phyloP scores from a whole-genome alignment of 495 filamentous ascomycete species.

The Aspergillus funiculosus region DNA sequence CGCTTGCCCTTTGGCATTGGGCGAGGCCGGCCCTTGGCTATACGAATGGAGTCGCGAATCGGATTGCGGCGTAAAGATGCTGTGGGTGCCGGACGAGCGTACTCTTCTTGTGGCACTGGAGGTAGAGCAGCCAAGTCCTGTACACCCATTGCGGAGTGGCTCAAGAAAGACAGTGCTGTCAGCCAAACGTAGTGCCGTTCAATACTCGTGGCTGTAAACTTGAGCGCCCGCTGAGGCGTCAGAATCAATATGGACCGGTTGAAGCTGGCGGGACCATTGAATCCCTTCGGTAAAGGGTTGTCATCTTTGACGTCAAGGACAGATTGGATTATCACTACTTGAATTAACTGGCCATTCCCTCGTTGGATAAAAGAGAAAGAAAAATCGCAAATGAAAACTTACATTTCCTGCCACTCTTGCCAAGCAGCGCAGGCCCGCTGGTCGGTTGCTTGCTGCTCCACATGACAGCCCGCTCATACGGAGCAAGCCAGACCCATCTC shows the following conservation, averaged over 20 bases:
- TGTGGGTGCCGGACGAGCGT: slow-evolving; percentile 32
- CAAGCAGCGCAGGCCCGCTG: slow-evolving; percentile 78
- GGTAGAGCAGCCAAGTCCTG: slow-evolving; percentile 57
- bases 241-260: slow-evolving; percentile 93
- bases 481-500: slow-evolving; percentile 97
- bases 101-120: slow-evolving; percentile 49
- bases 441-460: slow-evolving; percentile 98
- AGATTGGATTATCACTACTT: slow-evolving; percentile 83
- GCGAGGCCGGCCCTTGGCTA: slow-evolving; percentile 73
- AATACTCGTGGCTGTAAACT: slow-evolving; percentile 78
- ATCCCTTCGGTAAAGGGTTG: slow-evolving; percentile 74
- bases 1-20: slow-evolving; percentile 41
- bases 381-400: slow-evolving; percentile 36
- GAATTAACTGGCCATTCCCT: too few relatives aligned
- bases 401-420: slow-evolving; percentile 95
- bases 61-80: slow-evolving; percentile 52
- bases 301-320: slow-evolving; percentile 96
- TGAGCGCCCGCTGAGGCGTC: slow-evolving; percentile 87
- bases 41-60: slow-evolving; percentile 84
- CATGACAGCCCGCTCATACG: slow-evolving; percentile 91
- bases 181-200: slow-evolving; percentile 96
- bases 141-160: slow-evolving; percentile 71
- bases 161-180: slow-evolving; percentile 87
- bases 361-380: too few relatives aligned
- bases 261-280: slow-evolving; percentile 54